A percentile compares a stretch with the other conserved stretches of the same genome.
phyloP scores from a whole-genome alignment of 148 eudicot species.

The Rhododendron ovatum region DNA sequence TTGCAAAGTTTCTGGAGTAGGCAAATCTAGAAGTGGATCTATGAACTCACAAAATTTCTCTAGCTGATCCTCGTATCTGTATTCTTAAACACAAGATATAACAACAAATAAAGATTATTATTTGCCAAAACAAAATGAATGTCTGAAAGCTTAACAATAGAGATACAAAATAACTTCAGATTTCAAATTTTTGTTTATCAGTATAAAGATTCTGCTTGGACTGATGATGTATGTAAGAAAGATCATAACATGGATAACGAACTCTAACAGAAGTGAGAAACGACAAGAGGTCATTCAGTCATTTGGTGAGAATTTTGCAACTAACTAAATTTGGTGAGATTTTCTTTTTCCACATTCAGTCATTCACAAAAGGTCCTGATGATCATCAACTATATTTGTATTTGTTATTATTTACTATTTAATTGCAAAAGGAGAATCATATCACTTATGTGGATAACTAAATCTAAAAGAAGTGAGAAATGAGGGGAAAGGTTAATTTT shows the following conservation, averaged over 20 bases:
- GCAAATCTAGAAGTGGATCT: constrained; percentile 82
- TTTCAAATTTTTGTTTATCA: background rate
- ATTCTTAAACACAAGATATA: constrained; percentile 6
- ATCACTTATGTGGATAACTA: background rate
- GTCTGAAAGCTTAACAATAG: background rate
- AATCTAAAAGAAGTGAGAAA: background rate
- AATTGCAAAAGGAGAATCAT: background rate
- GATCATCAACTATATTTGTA: background rate
- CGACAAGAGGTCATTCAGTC: no score
- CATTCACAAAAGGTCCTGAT: background rate
- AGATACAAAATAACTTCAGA: background rate
- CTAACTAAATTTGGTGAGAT: background rate
- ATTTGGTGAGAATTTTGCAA: no score
- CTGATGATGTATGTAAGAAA: background rate
- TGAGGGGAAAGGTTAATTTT: background rate
- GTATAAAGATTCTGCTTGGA: background rate
- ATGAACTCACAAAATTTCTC: constrained; percentile 85
- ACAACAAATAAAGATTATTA: background rate
- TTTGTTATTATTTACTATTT: background rate
- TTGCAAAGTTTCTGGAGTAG: constrained; percentile 69
- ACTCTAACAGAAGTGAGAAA: no score
- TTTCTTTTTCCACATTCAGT: background rate
- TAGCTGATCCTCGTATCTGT: constrained; percentile 78
- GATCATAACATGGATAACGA: background rate
- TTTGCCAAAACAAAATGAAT: background rate